Evolutionary conservation across 2,329 filamentous ascomycete genomes (phyloP), one percentile per base, ranked within the genome.

Genomic region (Colletotrichum acutatum): DNA sequence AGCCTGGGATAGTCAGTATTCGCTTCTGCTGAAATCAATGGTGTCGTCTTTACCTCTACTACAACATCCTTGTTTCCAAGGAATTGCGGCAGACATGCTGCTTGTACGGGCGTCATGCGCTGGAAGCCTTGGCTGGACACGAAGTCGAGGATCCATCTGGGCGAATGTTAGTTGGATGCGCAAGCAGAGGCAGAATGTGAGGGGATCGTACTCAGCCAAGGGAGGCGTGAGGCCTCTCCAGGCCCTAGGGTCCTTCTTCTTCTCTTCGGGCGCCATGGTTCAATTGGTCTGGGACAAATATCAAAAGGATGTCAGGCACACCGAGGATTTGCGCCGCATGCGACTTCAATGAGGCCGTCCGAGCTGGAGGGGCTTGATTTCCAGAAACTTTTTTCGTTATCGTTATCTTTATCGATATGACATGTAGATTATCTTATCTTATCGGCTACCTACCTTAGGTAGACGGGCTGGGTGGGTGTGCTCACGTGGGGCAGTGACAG

Each of bases 101-200:
- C 94, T 84, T 98, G 96, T n/a, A 98, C 95, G 1, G 96, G 96
- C 4, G 95, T 98, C 88, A 97, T 95, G 81, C 93, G 92, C 75
- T 88, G 86, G 82, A 98, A 98, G 74, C 95, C 94, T 92, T 97
- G 96, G 75, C 92, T 90, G 62, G 91, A 88, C 61, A 97, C 91
- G 72, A 95, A 95, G 76, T 97, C 94, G 66, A 97, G 86, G 69
- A 97, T 91, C 95, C 95, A 98, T 90, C 92, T 88, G 73, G 93
- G 93, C 37, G 95, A 92, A 84, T 19, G 93, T 93, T 1, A 89
- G 92, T 66, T 95, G 85, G 16, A 89, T 90, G 78, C 92, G 90
- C 91, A 93, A n/a, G 96, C 32, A 1, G 32, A 2, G 32, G 30
- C 22, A 8, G 34, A 30, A 12, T 19, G 53, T 0, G 12, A n/a